These are phyloP conservation scores for Neurospora pannonica DNA, from an alignment of 495 filamentous ascomycete genomes.

Conservation along the genomic window DNA sequence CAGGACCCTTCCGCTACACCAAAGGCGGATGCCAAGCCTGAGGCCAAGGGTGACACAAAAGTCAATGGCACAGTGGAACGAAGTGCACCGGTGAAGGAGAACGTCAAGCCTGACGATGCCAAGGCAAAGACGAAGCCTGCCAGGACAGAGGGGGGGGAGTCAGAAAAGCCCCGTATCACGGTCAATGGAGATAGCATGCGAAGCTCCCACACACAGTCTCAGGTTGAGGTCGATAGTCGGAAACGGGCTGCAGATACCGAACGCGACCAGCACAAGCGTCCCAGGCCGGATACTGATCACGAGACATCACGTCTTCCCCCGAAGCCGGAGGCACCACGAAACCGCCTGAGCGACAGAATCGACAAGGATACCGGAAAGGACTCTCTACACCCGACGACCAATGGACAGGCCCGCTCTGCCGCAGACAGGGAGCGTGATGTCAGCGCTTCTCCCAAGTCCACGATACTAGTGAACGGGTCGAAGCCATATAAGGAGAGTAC, in stretches of 20 bases:
- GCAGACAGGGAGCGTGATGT: constrained; percentile 21
- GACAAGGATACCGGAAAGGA: constrained; percentile 18
- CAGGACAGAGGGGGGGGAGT: constrained; percentile 10
- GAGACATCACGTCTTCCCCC: constrained; percentile 15
- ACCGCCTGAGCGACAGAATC: constrained; percentile 14
- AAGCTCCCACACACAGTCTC: constrained; percentile 8
- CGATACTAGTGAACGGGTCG: constrained; percentile 36
- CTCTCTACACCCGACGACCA: constrained; percentile 19
- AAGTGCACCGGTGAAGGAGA: constrained; percentile 2
- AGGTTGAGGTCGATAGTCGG: constrained; percentile 24
- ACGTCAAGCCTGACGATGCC: constrained; percentile 6
- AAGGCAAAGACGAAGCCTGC: constrained; percentile 20
- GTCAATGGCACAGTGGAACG: constrained; percentile 1
- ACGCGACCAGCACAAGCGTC: constrained; percentile 29
- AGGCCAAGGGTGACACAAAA: constrained; percentile 8
- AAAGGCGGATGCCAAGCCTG: constrained; percentile 11
- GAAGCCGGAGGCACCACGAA: constrained; percentile 18
- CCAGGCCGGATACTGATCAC: constrained; percentile 22
- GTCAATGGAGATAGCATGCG: constrained; percentile 20
- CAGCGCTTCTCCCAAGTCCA: constrained; percentile 28
- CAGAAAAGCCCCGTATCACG: constrained; percentile 17
- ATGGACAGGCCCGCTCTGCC: constrained; percentile 22
- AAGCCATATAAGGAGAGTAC: constrained; percentile 21
- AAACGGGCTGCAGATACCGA: constrained; percentile 31
- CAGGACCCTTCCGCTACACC: background rate